Base-by-base conservation (phyloP, 805 yeast genomes). In the Millerozyma miso region DNA sequence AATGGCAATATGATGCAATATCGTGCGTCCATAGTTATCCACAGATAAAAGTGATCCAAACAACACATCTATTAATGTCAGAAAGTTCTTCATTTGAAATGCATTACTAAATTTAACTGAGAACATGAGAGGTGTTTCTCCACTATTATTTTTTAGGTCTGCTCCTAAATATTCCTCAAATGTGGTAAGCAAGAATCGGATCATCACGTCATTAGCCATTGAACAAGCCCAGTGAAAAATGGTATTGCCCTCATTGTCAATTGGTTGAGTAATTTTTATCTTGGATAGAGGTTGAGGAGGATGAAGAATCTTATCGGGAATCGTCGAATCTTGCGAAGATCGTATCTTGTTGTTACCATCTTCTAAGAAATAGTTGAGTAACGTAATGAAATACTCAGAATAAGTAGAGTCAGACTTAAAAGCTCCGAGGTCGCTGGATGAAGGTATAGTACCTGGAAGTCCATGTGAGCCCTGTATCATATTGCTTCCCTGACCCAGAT, bases 181-280 rank as follows among this genome's bases (percentile, higher is more conserved):
- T 13, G 88, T 71, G 33, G 81, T 60, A 16, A 84, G 51, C 20
- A 85, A 56, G 20, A 80, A 66, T 48, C 80, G 78, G 3, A 88
- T 91, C 40, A 90, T 71, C 2, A 80, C 68, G 1, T 83, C 64
- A 44, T 88, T 80, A 0, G 95, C 98, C 60, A 93, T 74, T 0
- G 97, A 87, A 13, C 97, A 82, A 3, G 97, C 95, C 95, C 98
- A 87, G 63, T 93, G 99, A 44, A 93, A 72, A 0, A 96, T 88
- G 0, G 96, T 85, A 58, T 93, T 93, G 0, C 98, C 97, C 44
- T 84, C 80, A 52, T 87, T 95, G 63, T 95, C 99, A 36, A 95
- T 86, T 1, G 97, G 83, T 29, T 88, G 87, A 55, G 88, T 93
- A 39, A 90, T 71, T 45, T 80, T 76, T 31, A 87, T 79, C 52